phyloP scores from a whole-genome alignment of 2,329 filamentous ascomycete genomes.

The Aureobasidium sp. region DNA sequence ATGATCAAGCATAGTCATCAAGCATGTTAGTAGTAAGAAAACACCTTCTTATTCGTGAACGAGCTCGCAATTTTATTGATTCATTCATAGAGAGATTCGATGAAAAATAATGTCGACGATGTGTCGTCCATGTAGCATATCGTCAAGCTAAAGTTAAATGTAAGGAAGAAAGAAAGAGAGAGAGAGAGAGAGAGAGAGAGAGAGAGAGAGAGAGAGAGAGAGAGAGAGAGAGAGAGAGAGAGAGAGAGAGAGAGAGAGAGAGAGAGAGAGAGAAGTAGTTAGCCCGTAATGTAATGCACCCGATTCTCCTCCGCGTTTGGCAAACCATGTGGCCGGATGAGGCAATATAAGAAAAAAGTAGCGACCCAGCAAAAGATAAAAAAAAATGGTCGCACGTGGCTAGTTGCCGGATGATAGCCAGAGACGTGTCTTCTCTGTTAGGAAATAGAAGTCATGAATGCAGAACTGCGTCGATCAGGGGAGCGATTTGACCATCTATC shows the following conservation, averaged over 20 bases:
- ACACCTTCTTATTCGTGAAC: too few species aligned
- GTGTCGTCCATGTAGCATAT: neutral
- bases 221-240: neutral
- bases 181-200: neutral
- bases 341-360: neutral
- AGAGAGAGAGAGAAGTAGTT: neutral
- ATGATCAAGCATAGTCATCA: too few species aligned
- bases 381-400: neutral
- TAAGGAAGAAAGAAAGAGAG: neutral
- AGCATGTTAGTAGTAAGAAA: too few species aligned
- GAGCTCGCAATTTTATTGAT: too few species aligned
- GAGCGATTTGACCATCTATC: slow-evolving; percentile 12
- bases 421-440: neutral
- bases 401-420: neutral
- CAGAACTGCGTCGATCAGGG: neutral
- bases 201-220: neutral
- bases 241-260: neutral
- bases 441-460: neutral
- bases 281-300: neutral
- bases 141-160: neutral
- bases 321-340: neutral
- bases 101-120: neutral
- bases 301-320: neutral
- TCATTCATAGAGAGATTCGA: too few species aligned
- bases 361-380: neutral